Percentiles rank a stretch among this genome's conserved stretches.
Conservation (phyloP, 805 yeast species). For the Saccharomyces paradoxus region DNA sequence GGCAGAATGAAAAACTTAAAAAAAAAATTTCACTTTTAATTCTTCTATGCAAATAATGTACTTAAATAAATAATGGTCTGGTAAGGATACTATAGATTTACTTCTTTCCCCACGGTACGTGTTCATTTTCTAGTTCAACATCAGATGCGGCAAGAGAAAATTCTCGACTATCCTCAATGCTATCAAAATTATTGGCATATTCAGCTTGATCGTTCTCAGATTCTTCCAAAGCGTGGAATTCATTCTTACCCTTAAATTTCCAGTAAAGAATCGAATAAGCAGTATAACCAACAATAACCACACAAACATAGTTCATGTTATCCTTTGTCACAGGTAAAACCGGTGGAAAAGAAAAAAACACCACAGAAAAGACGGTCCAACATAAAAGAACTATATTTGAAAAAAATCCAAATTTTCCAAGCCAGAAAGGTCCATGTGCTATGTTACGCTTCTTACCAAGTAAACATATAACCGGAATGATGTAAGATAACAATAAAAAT, state of each 20-base stretch:
- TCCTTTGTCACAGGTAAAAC: slow-evolving; percentile 52
- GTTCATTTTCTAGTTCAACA: neutral
- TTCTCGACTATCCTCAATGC: neutral
- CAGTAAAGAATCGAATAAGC: slow-evolving; percentile 44
- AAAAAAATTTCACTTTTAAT: neutral
- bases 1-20: too few relatives aligned
- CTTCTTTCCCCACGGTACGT: neutral
- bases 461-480: slow-evolving; percentile 47
- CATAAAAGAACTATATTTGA: slow-evolving; percentile 42
- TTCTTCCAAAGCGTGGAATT: slow-evolving; percentile 27
- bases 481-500: slow-evolving; percentile 51
- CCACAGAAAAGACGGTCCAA: slow-evolving; percentile 53
- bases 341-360: slow-evolving; percentile 60
- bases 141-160: neutral
- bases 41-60: neutral
- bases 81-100: neutral
- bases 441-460: slow-evolving; percentile 36
- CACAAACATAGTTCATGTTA: slow-evolving; percentile 61
- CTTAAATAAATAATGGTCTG: neutral
- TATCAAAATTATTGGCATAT: neutral
- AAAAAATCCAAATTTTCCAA: slow-evolving; percentile 45
- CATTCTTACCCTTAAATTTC: slow-evolving; percentile 35
- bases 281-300: slow-evolving; percentile 43
- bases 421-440: slow-evolving; percentile 60
- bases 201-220: slow-evolving; percentile 16